Percentiles rank a stretch among this genome's conserved stretches.
Conservation (phyloP, 176 grass and related monocot genomes). For the Oryza australiensis region DNA sequence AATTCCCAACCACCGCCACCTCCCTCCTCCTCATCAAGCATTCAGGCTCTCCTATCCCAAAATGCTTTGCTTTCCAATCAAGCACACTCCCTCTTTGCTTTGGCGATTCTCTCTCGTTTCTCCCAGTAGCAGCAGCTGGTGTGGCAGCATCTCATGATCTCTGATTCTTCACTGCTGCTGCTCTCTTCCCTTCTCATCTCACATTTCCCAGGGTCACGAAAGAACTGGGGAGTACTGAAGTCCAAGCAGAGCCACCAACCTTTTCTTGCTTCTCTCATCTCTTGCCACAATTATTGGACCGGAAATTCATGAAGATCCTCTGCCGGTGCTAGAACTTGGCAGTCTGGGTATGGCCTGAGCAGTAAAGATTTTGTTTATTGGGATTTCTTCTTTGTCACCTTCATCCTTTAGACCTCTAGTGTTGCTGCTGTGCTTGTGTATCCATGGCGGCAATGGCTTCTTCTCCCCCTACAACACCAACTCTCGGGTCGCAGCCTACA, state of each 20-base stretch:
- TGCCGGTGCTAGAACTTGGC: constrained; percentile 31
- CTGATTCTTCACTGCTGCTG: not conserved
- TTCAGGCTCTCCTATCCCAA: constrained; percentile 19
- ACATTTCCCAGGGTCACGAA: constrained; percentile 41
- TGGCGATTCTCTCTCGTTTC: not conserved
- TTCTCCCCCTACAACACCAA: not conserved
- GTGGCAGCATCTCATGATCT: constrained; percentile 31
- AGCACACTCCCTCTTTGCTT: constrained; percentile 36
- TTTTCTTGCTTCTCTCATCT: constrained; percentile 18
- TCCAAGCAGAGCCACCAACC: constrained; percentile 20
- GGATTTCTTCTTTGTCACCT: not conserved
- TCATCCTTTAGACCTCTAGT: not conserved
- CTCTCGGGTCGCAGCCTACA: constrained; percentile 47
- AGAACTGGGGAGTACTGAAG: not conserved
- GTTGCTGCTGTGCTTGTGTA: not conserved
- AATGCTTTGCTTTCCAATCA: constrained; percentile 71
- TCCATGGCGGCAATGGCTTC: constrained; percentile 46
- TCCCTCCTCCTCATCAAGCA: not conserved
- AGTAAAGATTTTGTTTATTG: constrained; percentile 2
- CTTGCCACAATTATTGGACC: constrained; percentile 34
- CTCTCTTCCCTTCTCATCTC: not conserved
- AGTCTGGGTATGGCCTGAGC: not conserved
- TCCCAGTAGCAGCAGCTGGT: not conserved
- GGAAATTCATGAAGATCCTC: constrained; percentile 42
- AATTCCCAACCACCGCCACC: constrained; percentile 60